Evolutionary conservation across 1,139 yeast genomes (phyloP), one percentile per base, ranked within the genome.

Genomic region (Geotrichum australiense): DNA sequence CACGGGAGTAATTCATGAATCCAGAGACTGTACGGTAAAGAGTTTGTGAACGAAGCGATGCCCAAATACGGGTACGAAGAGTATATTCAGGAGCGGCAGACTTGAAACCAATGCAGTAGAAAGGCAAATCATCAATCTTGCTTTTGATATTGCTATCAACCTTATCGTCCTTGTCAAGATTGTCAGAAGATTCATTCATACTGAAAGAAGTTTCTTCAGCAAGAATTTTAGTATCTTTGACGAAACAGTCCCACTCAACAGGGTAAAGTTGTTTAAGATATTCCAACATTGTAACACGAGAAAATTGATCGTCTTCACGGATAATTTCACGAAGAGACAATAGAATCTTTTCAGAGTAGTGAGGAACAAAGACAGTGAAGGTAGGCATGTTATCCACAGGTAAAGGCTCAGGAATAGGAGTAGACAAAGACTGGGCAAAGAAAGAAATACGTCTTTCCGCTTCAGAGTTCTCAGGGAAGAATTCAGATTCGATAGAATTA

Each of bases 321-420:
- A 91, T 91, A 67, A 91, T 91, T 70, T 91, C 98, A 68, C 95
- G 85, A 64, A 91, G 74, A 30, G 97, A 87, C 50, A 91, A 71
- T 61, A 91, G 74, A 57, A 91, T 89, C 80, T 93, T 91, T 73
- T 91, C 98, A 50, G 96, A 79, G 70, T 91, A 91, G 65, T 91
- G 98, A 63, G 98, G 98, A 57, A 94, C 89, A 69, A 91, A 75
- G 42, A 91, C 98, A 41, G 97, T 87, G 64, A 91, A 91, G 10
- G 97, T 91, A 49, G 98, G 98, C 98, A 91, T 91, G 71, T 91
- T 91, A 68, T 91, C 98, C 54, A 91, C 96, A 29, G 98, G 98
- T 58, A 91, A 74, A 48, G 98, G 97, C 68, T 91, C 97, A 51
- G 95, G 95, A 57, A 91, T 89, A 53, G 98, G 98, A 47, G 97